phyloP scores from a whole-genome alignment of 2,329 filamentous ascomycete species.

The Phoma sp. region DNA sequence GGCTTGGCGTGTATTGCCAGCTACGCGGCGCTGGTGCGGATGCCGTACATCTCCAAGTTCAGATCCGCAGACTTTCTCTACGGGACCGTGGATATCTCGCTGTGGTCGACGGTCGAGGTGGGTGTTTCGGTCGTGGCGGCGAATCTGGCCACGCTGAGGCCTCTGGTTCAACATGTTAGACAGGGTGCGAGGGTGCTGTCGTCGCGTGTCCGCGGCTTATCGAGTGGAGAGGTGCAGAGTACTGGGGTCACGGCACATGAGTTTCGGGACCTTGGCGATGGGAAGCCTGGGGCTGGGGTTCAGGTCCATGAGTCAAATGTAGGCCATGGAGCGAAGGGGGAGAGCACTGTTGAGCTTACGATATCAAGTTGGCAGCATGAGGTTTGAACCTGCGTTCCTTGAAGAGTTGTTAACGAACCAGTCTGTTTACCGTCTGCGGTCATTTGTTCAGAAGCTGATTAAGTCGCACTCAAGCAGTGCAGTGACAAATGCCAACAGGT shows the following conservation, averaged over 20 bases:
- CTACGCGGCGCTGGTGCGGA: conserved; percentile 21
- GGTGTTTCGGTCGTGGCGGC: conserved; percentile 20
- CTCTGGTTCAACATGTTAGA: conserved; percentile 3
- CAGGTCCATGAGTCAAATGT: not conserved
- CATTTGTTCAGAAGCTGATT: too few species aligned
- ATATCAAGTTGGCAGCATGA: not conserved
- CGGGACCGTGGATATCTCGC: conserved; percentile 23
- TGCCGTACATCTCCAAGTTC: conserved; percentile 25
- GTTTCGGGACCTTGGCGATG: not conserved
- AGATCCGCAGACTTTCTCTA: conserved; percentile 23
- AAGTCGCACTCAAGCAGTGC: too few species aligned
- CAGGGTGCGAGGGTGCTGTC: not conserved
- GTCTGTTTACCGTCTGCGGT: too few species aligned
- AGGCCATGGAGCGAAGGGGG: not conserved
- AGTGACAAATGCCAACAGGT: too few species aligned
- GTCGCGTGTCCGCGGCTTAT: not conserved
- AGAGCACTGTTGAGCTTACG: conserved; percentile 1
- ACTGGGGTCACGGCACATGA: not conserved
- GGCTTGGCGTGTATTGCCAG: conserved; percentile 23
- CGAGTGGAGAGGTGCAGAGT: not conserved
- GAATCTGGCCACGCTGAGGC: conserved; percentile 24
- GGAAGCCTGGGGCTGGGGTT: not conserved
- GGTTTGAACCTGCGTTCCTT: not conserved
- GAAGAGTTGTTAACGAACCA: too few species aligned
- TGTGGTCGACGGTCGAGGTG: conserved; percentile 25